These are phyloP conservation scores for Rhizomucor pusillus DNA, from an alignment of 371 early-diverging fungal species.

Conservation along the genomic window DNA sequence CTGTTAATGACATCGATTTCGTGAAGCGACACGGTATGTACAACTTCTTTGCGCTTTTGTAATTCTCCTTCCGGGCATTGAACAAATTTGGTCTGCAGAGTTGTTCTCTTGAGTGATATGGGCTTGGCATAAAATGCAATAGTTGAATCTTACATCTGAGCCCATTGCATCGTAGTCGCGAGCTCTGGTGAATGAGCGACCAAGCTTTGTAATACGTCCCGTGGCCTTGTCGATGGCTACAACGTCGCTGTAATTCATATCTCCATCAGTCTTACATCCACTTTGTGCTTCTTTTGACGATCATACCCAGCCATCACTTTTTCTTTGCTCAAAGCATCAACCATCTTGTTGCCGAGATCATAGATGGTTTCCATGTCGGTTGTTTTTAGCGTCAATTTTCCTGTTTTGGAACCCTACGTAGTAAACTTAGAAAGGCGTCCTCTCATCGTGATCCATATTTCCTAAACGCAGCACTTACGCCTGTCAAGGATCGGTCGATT, in stretches of 20 bases:
- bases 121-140: too few relatives aligned
- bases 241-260: constrained; percentile 74
- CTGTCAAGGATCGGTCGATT: constrained; percentile 91
- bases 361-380: constrained; percentile 99
- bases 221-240: constrained; percentile 98
- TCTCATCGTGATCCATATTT: background rate
- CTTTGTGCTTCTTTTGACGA: background rate
- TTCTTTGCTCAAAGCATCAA: constrained; percentile 94
- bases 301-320: constrained; percentile 91
- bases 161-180: constrained; percentile 98
- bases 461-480: constrained; percentile 70
- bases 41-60: constrained; percentile 93
- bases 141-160: constrained; percentile 69
- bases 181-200: constrained; percentile 91
- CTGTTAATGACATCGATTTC: constrained; percentile 99
- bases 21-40: constrained; percentile 97
- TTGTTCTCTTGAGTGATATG: too few relatives aligned
- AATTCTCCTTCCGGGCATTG: constrained; percentile 99
- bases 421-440: background rate
- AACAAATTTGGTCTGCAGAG: constrained; percentile 84
- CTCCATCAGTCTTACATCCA: background rate
- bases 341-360: constrained; percentile 98
- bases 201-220: constrained; percentile 97
- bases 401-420: constrained; percentile 79
- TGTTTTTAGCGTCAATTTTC: constrained; percentile 98